Evolutionary conservation across 1,284 basidiomycete genomes (phyloP).

Genomic region (Veloporphyrellus conicus): DNA sequence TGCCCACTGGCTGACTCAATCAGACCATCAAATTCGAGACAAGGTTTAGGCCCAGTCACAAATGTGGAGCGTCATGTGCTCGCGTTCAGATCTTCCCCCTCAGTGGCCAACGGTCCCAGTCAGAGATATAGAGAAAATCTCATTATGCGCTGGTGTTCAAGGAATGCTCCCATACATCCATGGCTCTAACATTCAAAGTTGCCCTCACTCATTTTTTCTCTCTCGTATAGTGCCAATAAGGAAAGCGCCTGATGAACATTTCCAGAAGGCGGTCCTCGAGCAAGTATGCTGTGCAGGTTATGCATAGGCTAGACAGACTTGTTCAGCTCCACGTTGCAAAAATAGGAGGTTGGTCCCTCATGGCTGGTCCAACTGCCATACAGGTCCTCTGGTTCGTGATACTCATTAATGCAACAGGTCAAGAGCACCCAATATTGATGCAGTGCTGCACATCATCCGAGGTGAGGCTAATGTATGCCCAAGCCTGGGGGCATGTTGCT

Average conservation of each 20-base stretch:
- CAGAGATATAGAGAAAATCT: conserved; percentile 1
- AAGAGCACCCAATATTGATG: conserved; percentile 25
- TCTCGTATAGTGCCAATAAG: conserved; percentile 18
- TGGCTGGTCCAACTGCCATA: conserved; percentile 19
- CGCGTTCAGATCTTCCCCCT: conserved; percentile 12
- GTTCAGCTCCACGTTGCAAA: conserved; percentile 21
- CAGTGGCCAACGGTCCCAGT: not conserved
- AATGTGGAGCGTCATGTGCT: conserved; percentile 7
- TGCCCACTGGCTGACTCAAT: conserved; percentile 5
- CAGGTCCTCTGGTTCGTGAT: conserved; percentile 23
- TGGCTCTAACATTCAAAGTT: not conserved
- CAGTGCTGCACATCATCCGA: conserved; percentile 27
- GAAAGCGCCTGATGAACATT: conserved; percentile 6
- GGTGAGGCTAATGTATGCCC: conserved; percentile 6
- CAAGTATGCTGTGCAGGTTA: conserved; percentile 18
- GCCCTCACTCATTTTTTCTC: not conserved
- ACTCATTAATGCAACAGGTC: conserved; percentile 25
- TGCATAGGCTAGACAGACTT: conserved; percentile 20
- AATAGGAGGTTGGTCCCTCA: conserved; percentile 8
- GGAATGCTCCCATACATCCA: conserved; percentile 13
- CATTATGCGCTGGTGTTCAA: conserved; percentile 8
- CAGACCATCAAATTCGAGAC: conserved; percentile 11
- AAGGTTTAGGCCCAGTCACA: conserved; percentile 15
- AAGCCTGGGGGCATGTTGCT: not conserved
- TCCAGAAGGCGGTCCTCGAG: conserved; percentile 5